Evolutionary conservation across 768 basidiomycete genomes (phyloP), one percentile per base, ranked within the genome.

Genomic region (Amanita brunnescens): DNA sequence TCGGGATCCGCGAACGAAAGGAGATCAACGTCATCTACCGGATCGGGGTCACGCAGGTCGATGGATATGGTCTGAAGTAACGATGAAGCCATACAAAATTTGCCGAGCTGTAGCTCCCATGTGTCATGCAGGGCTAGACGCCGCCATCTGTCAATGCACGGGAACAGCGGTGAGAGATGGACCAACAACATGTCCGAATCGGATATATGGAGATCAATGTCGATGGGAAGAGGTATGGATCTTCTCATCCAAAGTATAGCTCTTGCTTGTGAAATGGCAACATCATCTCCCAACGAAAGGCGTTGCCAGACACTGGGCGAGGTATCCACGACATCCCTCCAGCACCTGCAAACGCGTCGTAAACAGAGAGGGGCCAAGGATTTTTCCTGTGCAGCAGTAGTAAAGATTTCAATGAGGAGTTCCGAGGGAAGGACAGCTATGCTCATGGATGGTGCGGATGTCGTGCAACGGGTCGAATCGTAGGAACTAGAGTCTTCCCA

Each of bases 251-350:
- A 88, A 0, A 80, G 59, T 23, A 67, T 59, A 2, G 79, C 78
- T 50, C 83, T 77, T 0, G 63, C 55, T 42, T 70, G 76, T 18
- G 78, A 70, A 38, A 70, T 64, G 6, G 64, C 55, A 5, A 57
- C 54, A 5, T 60, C 53, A n/a, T 79, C 76, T 60, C 76, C 64
- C 51, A 89, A 65, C 47, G 66, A 61, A 54, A 88, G 70, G 45
- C 62, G 65, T 57, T 79, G 79, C 87, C 85, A 89, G 41, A 82
- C 59, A 26, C 69, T 64, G 0, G 87, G 85, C 0, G 78, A 77
- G 1, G 70, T 63, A 57, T 75, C 60, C 32, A 77, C 71, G 38
- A 86, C 64, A 34, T 71, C 65, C 54, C 69, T 71, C 86, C 87
- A 90, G 55, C 71, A 68, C 20, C 61, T 70, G 49, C 80, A 87